Base-by-base conservation (phyloP, 352 stramenopile species). In the Achlya hypogyna region DNA sequence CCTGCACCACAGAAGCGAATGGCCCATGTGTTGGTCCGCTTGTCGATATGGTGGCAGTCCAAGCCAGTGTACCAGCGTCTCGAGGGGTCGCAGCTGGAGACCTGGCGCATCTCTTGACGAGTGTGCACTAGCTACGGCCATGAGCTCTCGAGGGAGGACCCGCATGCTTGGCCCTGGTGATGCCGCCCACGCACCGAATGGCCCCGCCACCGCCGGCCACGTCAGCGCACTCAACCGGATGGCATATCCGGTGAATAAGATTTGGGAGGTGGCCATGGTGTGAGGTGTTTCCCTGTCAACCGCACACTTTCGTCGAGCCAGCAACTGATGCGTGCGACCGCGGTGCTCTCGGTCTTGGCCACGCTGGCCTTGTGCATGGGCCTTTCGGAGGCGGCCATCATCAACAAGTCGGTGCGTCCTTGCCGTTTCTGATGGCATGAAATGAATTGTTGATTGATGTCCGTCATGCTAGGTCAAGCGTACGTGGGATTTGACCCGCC, bases 401-500 rank as follows among this genome's bases (percentile, higher is more conserved):
- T 93, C 59, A 95, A 93, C 74, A 86, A 79, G 51, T 87, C 78
- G 75, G 82, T 91, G 67, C 29, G 71, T 54, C 18, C 66, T 1
- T 60, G 35, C 16, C 28, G 31, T n/a, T n/a, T n/a, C n/a, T n/a
- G n/a, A n/a, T n/a, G n/a, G n/a, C n/a, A n/a, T n/a, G n/a, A n/a
- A n/a, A 28, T 23, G 32, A 34, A 58, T 12, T 40, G 16, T 43
- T 10, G n/a, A 40, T 14, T 42, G 38, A 53, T 28, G 29, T 63
- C 27, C 29, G 53, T 62, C n/a, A 16, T 62, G 23, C 54, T 58
- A 90, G 83, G 74, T 84, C 32, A 90, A 95, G 72, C 86, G 86
- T 65, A 78, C 77, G 47, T 70, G 92, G 29, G 84, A 95, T 67
- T 66, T 95, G 56, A 95, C 82, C 29, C 81, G 82, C 70, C 86